A percentile compares a stretch with the other conserved stretches of the same genome.
Conservation (phyloP, 2,329 filamentous ascomycete species). For the Ramichloridium luteum region DNA sequence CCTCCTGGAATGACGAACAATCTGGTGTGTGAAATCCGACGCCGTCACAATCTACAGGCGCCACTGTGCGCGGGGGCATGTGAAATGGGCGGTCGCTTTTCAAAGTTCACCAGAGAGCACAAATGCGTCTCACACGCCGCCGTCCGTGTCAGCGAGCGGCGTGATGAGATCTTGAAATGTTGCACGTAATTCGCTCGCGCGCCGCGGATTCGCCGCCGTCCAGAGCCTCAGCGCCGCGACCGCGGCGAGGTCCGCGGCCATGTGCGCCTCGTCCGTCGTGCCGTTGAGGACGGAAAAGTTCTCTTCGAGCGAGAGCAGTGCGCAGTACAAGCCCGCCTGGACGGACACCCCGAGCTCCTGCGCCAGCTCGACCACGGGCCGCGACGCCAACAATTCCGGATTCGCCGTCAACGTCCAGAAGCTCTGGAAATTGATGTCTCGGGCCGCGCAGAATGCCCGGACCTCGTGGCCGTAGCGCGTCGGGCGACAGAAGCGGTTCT, state of each 20-base stretch:
- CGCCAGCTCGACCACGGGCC: slow-evolving; percentile 41
- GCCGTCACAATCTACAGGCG: no score
- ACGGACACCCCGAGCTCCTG: slow-evolving; percentile 28
- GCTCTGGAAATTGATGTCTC: slow-evolving; percentile 44
- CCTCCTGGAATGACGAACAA: no score
- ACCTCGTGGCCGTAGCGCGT: slow-evolving; percentile 50
- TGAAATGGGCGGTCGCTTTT: no score
- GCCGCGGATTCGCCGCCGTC: no score
- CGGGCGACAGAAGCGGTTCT: slow-evolving; percentile 58
- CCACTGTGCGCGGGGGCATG: no score
- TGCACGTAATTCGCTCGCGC: no score
- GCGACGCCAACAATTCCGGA: slow-evolving; percentile 36
- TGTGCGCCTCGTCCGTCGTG: slow-evolving; percentile 40
- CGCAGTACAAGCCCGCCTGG: slow-evolving; percentile 41
- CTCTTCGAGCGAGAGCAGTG: slow-evolving; percentile 41
- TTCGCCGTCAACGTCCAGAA: slow-evolving; percentile 53
- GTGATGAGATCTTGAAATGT: no score
- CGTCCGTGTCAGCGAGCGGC: no score
- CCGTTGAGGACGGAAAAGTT: slow-evolving; percentile 43
- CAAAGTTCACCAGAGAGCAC: no score
- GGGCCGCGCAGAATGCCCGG: slow-evolving; percentile 43
- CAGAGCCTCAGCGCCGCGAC: no score
- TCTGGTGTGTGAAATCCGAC: no score
- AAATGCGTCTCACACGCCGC: no score
- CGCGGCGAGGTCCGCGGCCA: slow-evolving; percentile 43